Evolutionary conservation across 176 grass and related monocot species (phyloP).

Genomic region (Aegilops sharonensis): DNA sequence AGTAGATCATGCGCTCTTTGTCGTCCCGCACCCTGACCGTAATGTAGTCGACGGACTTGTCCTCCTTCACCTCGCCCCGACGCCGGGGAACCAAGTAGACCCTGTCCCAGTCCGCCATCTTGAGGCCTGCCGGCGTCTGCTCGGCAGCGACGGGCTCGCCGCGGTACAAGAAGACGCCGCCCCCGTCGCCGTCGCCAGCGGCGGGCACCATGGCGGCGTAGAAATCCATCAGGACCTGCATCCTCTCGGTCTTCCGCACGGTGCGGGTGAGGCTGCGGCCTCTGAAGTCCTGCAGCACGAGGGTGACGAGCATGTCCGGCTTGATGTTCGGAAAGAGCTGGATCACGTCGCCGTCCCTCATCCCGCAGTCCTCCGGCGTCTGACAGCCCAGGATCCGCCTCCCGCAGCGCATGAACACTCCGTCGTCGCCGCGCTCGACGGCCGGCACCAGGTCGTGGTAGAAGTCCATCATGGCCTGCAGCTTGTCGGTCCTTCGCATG

Average conservation of each 20-base stretch:
- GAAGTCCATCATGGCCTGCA: background rate
- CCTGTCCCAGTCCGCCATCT: background rate
- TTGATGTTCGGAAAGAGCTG: background rate
- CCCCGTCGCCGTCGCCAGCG: background rate
- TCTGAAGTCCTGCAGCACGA: background rate
- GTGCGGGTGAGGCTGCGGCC: background rate
- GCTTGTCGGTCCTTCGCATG: background rate
- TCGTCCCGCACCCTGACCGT: background rate
- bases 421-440: background rate
- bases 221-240: slow-evolving; percentile 2
- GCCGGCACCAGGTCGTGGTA: background rate
- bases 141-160: background rate
- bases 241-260: background rate
- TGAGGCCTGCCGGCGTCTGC: background rate
- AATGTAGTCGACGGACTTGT: background rate
- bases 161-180: background rate
- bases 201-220: background rate
- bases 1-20: background rate
- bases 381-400: too few species aligned
- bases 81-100: background rate
- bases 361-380: too few species aligned
- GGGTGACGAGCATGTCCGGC: background rate
- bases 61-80: background rate
- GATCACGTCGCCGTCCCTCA: background rate
- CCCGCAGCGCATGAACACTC: too few species aligned